Evolutionary conservation across 116 monocot genomes (phyloP).

Genomic region (Zostera marina): DNA sequence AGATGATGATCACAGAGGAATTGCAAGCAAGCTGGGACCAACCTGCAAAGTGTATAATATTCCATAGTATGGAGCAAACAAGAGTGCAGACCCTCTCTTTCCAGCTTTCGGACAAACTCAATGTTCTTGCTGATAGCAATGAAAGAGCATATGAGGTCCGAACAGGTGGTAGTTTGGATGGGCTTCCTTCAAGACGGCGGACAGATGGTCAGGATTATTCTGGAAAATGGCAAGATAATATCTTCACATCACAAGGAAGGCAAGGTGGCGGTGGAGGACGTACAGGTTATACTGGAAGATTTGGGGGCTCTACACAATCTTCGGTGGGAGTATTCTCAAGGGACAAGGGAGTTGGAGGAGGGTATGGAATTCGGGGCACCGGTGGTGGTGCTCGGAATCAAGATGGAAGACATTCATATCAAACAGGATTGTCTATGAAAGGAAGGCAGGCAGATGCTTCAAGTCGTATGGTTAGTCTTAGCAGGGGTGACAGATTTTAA

Average conservation of each 20-base stretch:
- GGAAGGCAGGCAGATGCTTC: too few relatives aligned
- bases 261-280: constrained; percentile 24
- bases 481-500: too few relatives aligned
- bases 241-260: constrained; percentile 27
- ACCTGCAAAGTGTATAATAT: constrained; percentile 57
- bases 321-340: constrained; percentile 10
- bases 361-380: constrained; percentile 11
- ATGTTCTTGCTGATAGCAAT: constrained; percentile 70
- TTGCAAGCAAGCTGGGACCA: constrained; percentile 90
- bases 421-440: too few relatives aligned
- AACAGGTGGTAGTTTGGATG: constrained; percentile 75
- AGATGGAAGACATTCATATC: constrained; percentile 6
- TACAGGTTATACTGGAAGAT: constrained; percentile 18
- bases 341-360: constrained; percentile 17
- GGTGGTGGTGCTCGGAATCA: constrained; percentile 26
- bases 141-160: constrained; percentile 73
- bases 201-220: constrained; percentile 45
- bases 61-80: constrained; percentile 66
- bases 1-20: constrained; percentile 85
- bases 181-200: constrained; percentile 52
- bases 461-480: too few relatives aligned
- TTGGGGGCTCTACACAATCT: constrained; percentile 10
- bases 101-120: constrained; percentile 80
- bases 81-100: constrained; percentile 64
- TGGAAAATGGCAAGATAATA: constrained; percentile 73